Evolutionary conservation across 352 stramenopile genomes (phyloP).

Genomic region (Pythium dissimile): DNA sequence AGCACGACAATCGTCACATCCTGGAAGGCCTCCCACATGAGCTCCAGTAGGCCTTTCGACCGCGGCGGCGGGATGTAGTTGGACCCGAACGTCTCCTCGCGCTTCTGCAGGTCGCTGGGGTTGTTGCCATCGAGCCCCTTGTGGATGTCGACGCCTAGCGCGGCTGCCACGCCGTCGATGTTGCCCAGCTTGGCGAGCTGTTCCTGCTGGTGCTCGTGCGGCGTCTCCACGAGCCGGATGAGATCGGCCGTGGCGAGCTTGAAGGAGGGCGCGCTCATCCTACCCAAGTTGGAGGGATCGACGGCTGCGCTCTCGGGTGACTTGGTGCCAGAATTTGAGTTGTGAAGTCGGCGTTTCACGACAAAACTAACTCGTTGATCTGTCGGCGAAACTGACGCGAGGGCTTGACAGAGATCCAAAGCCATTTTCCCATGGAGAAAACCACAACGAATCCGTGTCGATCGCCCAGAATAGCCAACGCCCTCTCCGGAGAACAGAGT

Average conservation of each 20-base stretch:
- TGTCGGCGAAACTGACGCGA: no score
- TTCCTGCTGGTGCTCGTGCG: constrained; percentile 51
- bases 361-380: no score
- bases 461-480: no score
- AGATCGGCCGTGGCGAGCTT: constrained; percentile 29
- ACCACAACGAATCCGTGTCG: no score
- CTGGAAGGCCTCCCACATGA: constrained; percentile 90
- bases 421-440: no score
- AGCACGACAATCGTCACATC: constrained; percentile 74
- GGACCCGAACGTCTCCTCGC: constrained; percentile 55
- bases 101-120: constrained; percentile 34
- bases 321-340: no score
- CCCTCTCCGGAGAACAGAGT: no score
- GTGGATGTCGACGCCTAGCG: constrained; percentile 41
- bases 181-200: constrained; percentile 50
- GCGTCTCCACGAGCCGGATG: constrained; percentile 69
- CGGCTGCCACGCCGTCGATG: constrained; percentile 48
- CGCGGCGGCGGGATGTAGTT: constrained; percentile 66
- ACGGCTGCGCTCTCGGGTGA: no score
- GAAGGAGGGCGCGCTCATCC: neutral
- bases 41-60: constrained; percentile 51
- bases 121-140: constrained; percentile 54
- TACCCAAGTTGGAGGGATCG: neutral
- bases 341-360: no score
- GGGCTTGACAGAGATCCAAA: no score